Conservation (phyloP, 805 yeast species). For the Kuraishia piskuri region DNA sequence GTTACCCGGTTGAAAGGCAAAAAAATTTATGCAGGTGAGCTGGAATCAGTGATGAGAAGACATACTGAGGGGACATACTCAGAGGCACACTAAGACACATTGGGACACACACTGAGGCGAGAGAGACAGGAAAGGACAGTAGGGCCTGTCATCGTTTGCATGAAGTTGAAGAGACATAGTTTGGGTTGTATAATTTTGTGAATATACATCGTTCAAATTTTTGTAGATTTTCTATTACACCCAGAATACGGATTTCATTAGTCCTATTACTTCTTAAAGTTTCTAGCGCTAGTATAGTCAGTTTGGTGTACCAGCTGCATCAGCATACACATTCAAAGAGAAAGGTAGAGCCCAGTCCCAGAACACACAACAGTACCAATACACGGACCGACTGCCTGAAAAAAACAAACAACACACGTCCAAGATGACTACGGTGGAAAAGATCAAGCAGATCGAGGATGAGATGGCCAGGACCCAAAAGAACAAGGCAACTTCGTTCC, state of each 20-base stretch:
- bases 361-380: not conserved
- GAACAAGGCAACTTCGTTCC: slow-evolving; percentile 96
- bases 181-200: not conserved
- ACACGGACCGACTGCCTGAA: not conserved
- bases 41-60: too few relatives aligned
- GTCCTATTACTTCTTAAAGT: too few relatives aligned
- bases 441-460: slow-evolving; percentile 84
- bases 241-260: too few relatives aligned
- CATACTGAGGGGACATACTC: too few relatives aligned
- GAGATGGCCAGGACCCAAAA: slow-evolving; percentile 96
- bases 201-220: not conserved
- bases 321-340: not conserved
- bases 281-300: too few relatives aligned
- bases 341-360: not conserved
- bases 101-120: too few relatives aligned
- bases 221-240: too few relatives aligned
- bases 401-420: not conserved
- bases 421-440: slow-evolving; percentile 57
- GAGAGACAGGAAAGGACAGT: too few relatives aligned
- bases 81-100: too few relatives aligned
- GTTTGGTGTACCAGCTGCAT: too few relatives aligned
- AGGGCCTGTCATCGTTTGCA: too few relatives aligned
- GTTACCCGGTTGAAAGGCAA: not conserved
- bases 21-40: not conserved
- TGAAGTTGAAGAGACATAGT: too few relatives aligned